phyloP scores from a whole-genome alignment of 140 eudicot genomes.

The Ambrosia hybrid region DNA sequence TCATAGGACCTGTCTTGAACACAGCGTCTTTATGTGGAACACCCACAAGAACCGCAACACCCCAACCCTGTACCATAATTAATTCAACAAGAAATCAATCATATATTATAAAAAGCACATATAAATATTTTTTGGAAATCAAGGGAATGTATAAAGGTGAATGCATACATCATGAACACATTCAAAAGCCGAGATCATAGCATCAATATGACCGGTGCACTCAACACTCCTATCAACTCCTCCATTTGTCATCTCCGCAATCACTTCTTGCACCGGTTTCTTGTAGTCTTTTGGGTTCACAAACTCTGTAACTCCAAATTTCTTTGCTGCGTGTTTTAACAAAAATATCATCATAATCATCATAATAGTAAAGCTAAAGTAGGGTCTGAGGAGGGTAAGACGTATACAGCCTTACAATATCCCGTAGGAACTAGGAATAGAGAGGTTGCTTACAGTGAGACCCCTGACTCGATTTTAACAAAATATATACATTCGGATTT shows the following conservation, averaged over 20 bases:
- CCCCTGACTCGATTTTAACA: no score
- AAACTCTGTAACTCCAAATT: conserved; percentile 77
- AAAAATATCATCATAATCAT: background rate
- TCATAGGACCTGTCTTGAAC: conserved; percentile 72
- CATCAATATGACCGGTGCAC: conserved; percentile 56
- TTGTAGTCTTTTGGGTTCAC: conserved; percentile 68
- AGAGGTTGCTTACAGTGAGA: no score
- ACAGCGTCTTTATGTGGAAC: conserved; percentile 87
- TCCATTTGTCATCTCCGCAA: background rate
- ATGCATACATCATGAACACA: conserved; percentile 74
- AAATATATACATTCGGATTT: background rate
- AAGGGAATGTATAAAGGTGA: background rate
- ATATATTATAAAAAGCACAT: no score
- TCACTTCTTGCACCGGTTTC: conserved; percentile 46
- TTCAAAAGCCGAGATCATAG: conserved; percentile 77
- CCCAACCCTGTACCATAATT: conserved; percentile 65
- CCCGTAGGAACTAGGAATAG: no score
- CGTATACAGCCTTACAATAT: no score
- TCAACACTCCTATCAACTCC: conserved; percentile 30
- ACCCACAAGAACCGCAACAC: conserved; percentile 87
- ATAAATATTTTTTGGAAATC: background rate
- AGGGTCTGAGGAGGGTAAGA: no score
- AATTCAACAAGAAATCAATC: background rate
- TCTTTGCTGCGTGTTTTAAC: conserved; percentile 50
- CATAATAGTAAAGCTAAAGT: no score